These are phyloP conservation scores for Candolleomyces efflorescens DNA, from an alignment of 768 basidiomycete species.

Conservation along the genomic window DNA sequence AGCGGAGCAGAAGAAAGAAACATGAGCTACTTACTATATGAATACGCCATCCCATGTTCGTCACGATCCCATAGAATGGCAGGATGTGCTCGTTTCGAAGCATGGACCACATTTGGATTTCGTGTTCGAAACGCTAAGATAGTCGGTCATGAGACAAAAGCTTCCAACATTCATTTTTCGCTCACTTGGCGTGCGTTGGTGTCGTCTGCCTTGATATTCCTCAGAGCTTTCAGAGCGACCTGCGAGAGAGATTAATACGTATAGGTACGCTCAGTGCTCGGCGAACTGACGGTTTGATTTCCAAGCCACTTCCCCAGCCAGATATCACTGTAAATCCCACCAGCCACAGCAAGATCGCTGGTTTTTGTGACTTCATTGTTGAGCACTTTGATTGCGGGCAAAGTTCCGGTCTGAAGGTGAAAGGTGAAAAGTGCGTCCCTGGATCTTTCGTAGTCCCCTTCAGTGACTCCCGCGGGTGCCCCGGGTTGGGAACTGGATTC, in stretches of 20 bases:
- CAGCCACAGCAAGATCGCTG: constrained; percentile 38
- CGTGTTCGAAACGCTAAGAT: constrained; percentile 52
- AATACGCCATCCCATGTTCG: constrained; percentile 45
- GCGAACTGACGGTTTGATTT: constrained; percentile 36
- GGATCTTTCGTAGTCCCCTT: constrained; percentile 31
- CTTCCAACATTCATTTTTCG: background rate
- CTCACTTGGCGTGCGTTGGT: constrained; percentile 38
- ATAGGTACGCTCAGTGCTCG: background rate
- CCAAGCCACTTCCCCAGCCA: constrained; percentile 53
- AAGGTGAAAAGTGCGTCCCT: constrained; percentile 19
- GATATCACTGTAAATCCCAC: constrained; percentile 52
- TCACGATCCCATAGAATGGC: constrained; percentile 55
- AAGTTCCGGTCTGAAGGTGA: constrained; percentile 47
- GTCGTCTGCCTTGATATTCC: constrained; percentile 41
- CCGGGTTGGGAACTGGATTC: constrained; percentile 18
- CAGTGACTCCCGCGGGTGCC: constrained; percentile 37
- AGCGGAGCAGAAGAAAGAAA: background rate
- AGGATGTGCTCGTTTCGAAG: constrained; percentile 49
- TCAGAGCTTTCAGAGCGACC: constrained; percentile 57
- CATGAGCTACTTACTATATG: constrained; percentile 35
- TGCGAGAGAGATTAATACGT: constrained; percentile 15
- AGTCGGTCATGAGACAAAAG: constrained; percentile 1
- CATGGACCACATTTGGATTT: constrained; percentile 50
- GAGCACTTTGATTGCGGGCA: constrained; percentile 48
- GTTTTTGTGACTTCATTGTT: constrained; percentile 45